Evolutionary conservation across 345 rosid genomes (phyloP).

Genomic region (Balakata baccata): DNA sequence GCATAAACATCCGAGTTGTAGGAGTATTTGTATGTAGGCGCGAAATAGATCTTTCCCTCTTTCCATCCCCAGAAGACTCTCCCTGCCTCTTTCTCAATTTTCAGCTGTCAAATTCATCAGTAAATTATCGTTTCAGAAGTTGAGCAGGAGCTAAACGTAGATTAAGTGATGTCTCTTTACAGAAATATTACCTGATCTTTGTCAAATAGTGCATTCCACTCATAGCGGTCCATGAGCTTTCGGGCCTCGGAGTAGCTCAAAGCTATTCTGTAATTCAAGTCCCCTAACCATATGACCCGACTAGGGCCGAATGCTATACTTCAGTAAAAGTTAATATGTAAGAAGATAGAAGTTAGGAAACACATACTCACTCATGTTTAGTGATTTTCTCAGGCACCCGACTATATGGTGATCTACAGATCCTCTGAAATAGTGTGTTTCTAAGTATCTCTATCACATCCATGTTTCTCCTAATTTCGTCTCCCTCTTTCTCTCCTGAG

Average conservation of each 20-base stretch:
- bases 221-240: conserved; percentile 50
- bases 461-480: conserved; percentile 72
- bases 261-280: conserved; percentile 88
- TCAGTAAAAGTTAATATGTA: not conserved
- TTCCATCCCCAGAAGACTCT: conserved; percentile 87
- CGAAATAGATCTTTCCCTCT: conserved; percentile 81
- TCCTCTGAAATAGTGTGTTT: conserved; percentile 75
- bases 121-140: not conserved
- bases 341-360: not conserved
- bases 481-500: conserved; percentile 96
- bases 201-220: conserved; percentile 63
- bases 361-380: conserved; percentile 63
- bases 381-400: conserved; percentile 65
- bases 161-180: not conserved
- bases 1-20: conserved; percentile 75
- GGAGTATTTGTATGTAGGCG: conserved; percentile 91
- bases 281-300: conserved; percentile 89
- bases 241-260: conserved; percentile 73
- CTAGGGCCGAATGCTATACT: conserved; percentile 30
- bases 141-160: no score
- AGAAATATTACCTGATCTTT: conserved; percentile 78
- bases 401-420: conserved; percentile 49
- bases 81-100: conserved; percentile 86
- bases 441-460: conserved; percentile 78
- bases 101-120: conserved; percentile 45